Conservation (phyloP, 2,329 filamentous ascomycete species). For the Pseudofabraea citricarpa region DNA sequence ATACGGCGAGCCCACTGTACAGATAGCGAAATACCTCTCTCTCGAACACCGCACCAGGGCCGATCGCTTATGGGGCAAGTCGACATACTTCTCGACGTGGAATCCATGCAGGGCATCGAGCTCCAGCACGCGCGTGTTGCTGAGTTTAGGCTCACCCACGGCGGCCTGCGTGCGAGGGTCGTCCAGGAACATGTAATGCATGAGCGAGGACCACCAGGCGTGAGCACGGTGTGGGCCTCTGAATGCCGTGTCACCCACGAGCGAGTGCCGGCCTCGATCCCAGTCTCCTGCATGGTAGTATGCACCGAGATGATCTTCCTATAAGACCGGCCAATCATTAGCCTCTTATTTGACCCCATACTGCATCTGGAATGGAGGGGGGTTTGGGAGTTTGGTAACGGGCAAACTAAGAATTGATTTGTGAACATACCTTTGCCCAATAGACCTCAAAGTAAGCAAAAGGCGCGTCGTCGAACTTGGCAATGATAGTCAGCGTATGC, state of each 20-base stretch:
- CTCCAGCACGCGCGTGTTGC: slow-evolving; percentile 59
- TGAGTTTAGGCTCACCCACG: slow-evolving; percentile 68
- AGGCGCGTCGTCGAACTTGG: slow-evolving; percentile 62
- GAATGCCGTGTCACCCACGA: slow-evolving; percentile 53
- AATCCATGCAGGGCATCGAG: slow-evolving; percentile 28
- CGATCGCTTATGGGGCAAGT: slow-evolving; percentile 33
- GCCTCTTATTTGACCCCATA: too few species aligned
- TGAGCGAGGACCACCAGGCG: slow-evolving; percentile 57
- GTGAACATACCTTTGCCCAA: slow-evolving; percentile 65
- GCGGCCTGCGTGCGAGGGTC: slow-evolving; percentile 52
- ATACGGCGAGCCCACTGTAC: slow-evolving; percentile 41
- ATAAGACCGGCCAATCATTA: too few species aligned
- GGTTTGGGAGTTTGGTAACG: too few species aligned
- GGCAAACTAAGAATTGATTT: too few species aligned
- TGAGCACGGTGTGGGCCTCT: slow-evolving; percentile 56
- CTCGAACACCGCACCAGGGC: slow-evolving; percentile 30
- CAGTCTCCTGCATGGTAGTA: slow-evolving; percentile 51
- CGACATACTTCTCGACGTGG: slow-evolving; percentile 30
- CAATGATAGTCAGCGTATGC: slow-evolving; percentile 66
- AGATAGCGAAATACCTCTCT: slow-evolving; percentile 38
- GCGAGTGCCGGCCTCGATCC: slow-evolving; percentile 55
- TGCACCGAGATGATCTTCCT: slow-evolving; percentile 57
- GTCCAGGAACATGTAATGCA: slow-evolving; percentile 60
- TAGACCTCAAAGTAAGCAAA: slow-evolving; percentile 82
- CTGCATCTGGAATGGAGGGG: too few species aligned